Conservation (phyloP, 1,284 basidiomycete genomes). For the Ceratobasidium sp. region DNA sequence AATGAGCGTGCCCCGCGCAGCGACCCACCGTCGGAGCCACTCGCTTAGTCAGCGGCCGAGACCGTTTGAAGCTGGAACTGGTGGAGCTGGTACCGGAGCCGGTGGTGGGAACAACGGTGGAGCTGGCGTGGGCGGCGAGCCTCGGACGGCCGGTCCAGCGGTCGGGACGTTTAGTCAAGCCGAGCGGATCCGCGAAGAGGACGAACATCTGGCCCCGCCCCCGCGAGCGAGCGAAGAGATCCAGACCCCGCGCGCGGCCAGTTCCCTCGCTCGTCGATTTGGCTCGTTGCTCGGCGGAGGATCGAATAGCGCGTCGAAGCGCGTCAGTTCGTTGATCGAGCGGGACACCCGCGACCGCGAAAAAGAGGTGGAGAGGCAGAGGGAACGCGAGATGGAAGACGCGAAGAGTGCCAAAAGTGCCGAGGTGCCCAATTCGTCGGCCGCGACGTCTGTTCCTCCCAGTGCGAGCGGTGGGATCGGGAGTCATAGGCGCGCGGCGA, state of each 20-base stretch:
- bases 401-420: constrained; percentile 41
- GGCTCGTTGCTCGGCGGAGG: constrained; percentile 75
- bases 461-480: constrained; percentile 55
- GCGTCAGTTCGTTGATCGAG: constrained; percentile 28
- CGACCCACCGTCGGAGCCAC: constrained; percentile 63
- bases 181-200: constrained; percentile 50
- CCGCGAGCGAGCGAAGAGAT: constrained; percentile 47
- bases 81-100: constrained; percentile 45
- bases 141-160: constrained; percentile 73
- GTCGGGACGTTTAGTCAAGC: constrained; percentile 64
- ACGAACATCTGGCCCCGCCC: constrained; percentile 49
- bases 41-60: constrained; percentile 81
- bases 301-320: constrained; percentile 25
- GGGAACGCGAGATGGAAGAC: constrained; percentile 15
- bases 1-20: constrained; percentile 49
- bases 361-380: constrained; percentile 19
- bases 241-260: neutral
- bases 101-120: too few relatives aligned
- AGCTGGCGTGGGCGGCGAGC: constrained; percentile 52
- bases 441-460: constrained; percentile 63
- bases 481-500: constrained; percentile 76
- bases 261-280: constrained; percentile 70
- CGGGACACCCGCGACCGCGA: constrained; percentile 8
- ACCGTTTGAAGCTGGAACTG: constrained; percentile 54
- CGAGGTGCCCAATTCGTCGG: constrained; percentile 62